Evolutionary conservation across 1,284 basidiomycete species (phyloP), one percentile per base, ranked within the genome.

Genomic region (Caloboletus firmus): DNA sequence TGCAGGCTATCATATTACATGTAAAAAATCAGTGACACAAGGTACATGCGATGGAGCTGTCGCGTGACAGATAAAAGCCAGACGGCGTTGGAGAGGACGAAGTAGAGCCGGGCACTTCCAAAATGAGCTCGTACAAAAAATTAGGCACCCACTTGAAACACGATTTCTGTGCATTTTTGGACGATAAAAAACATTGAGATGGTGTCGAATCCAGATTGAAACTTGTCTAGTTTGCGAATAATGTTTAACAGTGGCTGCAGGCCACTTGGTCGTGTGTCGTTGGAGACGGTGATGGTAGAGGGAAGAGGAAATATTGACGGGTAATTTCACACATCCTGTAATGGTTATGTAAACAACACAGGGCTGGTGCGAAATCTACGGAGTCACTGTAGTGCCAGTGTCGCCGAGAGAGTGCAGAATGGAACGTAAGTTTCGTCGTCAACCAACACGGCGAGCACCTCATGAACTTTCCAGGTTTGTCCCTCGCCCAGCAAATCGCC

Each of bases 401-500:
- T 9, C 26, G 26, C 26, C 26, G 26, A 8, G 17, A 47, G 20
- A 26, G 31, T 31, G 52, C 41, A 60, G 47, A 45, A 65, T 69
- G 71, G 41, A 72, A 49, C 69, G 69, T 72, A 53, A 66, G 69
- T 70, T 24, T 47, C 47, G 15, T 43, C 32, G 31, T 22, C 45
- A 15, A 20, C 22, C 35, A 28, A 39, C 15, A n/a, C 34, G 30
- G 31, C 15, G 49, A 57, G 42, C 53, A 49, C 44, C 49, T 55
- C 42, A 53, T n/a, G 12, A 36, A 5, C 2, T 40, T 51, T 36
- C 28, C 57, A 87, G 84, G 82, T 42, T 68, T 84, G 43, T 83
- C 89, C 3, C 81, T 95, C 35, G 88, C 88, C 5, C 81, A 94
- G 67, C 92, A 95, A 67, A 83, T 95, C 49, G 88, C 87, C 40